These are phyloP conservation scores for Cyclotella distinguenda DNA, from an alignment of 108 stramenopile genomes.

Conservation along the genomic window DNA sequence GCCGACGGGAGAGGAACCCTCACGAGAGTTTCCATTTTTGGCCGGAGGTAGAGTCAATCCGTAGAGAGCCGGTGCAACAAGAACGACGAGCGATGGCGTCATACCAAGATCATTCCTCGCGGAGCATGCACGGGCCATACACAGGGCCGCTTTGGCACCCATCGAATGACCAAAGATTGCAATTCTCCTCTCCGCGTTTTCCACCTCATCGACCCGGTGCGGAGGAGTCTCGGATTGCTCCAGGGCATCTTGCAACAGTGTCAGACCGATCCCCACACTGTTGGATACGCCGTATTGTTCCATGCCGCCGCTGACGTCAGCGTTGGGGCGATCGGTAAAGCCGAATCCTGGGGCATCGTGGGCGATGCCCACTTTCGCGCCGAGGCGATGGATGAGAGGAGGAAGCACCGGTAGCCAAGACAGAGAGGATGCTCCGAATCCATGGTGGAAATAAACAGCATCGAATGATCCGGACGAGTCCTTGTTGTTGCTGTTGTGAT, in stretches of 20 bases:
- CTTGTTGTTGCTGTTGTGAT: conserved; percentile 6
- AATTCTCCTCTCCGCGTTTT: conserved; percentile 34
- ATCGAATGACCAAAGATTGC: conserved; percentile 79
- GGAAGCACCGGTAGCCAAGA: conserved; percentile 73
- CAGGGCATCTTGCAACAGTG: conserved; percentile 22
- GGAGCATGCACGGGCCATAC: conserved; percentile 58
- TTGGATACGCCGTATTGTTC: conserved; percentile 38
- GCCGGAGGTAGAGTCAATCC: conserved; percentile 24
- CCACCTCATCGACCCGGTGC: not conserved
- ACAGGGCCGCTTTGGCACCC: conserved; percentile 63
- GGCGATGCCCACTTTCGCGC: conserved; percentile 50
- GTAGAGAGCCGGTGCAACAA: conserved; percentile 75
- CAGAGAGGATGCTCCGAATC: conserved; percentile 83
- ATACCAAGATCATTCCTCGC: not conserved
- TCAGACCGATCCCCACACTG: conserved; percentile 55
- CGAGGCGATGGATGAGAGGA: conserved; percentile 46
- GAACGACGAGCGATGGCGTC: conserved; percentile 47
- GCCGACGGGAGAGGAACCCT: not conserved
- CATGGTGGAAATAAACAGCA: conserved; percentile 73
- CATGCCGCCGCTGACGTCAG: conserved; percentile 10
- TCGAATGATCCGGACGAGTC: conserved; percentile 18
- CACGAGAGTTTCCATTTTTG: not conserved
- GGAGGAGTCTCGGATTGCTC: not conserved
- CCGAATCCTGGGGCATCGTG: conserved; percentile 87
- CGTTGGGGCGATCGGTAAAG: conserved; percentile 73